Conservation (phyloP, 163 green algal species). For the Coccomyxa subellipsoidea region DNA sequence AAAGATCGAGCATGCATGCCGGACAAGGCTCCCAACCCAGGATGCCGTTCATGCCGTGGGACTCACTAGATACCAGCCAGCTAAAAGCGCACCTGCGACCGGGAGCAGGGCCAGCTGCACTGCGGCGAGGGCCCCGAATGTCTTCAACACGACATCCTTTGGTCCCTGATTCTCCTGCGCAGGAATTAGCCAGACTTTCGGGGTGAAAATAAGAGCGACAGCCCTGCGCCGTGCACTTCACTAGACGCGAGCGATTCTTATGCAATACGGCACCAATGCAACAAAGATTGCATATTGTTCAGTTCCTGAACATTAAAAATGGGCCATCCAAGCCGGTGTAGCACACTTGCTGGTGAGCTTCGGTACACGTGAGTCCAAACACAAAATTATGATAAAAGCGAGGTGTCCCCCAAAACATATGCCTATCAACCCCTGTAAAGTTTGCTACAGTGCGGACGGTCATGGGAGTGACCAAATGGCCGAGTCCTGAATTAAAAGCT, state of each 20-base stretch:
- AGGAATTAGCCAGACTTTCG: background rate
- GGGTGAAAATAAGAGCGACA: background rate
- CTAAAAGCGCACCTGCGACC: background rate
- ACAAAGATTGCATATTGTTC: too few relatives aligned
- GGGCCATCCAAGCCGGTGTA: too few relatives aligned
- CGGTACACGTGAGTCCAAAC: background rate
- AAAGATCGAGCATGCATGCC: background rate
- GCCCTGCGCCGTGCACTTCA: background rate
- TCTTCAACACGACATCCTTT: slow-evolving; percentile 25
- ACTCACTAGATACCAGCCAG: background rate
- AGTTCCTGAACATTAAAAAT: too few relatives aligned
- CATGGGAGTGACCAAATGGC: too few relatives aligned
- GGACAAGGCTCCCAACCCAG: background rate
- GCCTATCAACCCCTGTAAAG: too few relatives aligned
- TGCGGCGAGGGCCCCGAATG: slow-evolving; percentile 17
- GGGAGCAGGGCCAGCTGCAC: slow-evolving; percentile 12
- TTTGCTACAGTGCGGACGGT: too few relatives aligned
- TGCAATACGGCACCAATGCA: too few relatives aligned
- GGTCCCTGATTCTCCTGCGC: slow-evolving; percentile 7
- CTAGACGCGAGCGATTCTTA: too few relatives aligned
- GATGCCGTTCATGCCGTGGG: too few relatives aligned
- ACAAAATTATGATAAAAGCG: too few relatives aligned
- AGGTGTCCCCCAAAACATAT: too few relatives aligned
- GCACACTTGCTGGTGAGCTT: background rate
- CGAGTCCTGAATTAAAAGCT: too few relatives aligned